Percentiles rank a stretch among this genome's conserved stretches.
Evolutionary conservation across 768 basidiomycete genomes (phyloP).

Genomic region (Amanita pallidorosea): DNA sequence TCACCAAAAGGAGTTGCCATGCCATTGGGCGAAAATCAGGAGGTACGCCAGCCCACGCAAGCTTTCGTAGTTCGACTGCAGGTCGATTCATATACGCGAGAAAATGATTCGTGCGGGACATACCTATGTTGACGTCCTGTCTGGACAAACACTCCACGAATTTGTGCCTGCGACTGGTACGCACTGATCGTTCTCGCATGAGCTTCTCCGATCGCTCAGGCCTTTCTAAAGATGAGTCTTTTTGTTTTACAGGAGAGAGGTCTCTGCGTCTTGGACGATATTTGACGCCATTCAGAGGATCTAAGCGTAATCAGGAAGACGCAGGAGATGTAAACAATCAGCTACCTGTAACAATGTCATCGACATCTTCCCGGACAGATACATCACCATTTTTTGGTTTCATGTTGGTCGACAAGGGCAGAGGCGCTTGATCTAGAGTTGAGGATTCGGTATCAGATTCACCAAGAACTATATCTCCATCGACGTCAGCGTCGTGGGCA

Average conservation of each 20-base stretch:
- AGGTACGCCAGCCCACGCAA: conserved; percentile 94
- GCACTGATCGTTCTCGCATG: conserved; percentile 65
- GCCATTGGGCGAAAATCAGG: conserved; percentile 77
- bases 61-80: conserved; percentile 73
- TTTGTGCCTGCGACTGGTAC: conserved; percentile 67
- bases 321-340: conserved; percentile 10
- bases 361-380: conserved; percentile 53
- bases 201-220: conserved; percentile 48
- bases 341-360: conserved; percentile 71
- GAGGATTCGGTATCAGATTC: conserved; percentile 55
- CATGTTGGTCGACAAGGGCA: conserved; percentile 16
- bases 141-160: conserved; percentile 70
- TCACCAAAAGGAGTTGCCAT: conserved; percentile 89
- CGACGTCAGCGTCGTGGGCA: conserved; percentile 51
- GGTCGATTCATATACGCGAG: conserved; percentile 2
- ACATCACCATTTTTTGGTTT: conserved; percentile 37
- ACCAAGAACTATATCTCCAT: conserved; percentile 67
- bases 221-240: conserved; percentile 13
- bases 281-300: conserved; percentile 48
- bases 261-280: conserved; percentile 30
- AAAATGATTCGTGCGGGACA: conserved; percentile 15
- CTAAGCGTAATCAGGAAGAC: conserved; percentile 25
- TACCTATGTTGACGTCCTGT: conserved; percentile 77
- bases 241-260: conserved; percentile 18
- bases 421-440: conserved; percentile 13